Base-by-base conservation (phyloP, 805 yeast genomes). In the Torulaspora indica region DNA sequence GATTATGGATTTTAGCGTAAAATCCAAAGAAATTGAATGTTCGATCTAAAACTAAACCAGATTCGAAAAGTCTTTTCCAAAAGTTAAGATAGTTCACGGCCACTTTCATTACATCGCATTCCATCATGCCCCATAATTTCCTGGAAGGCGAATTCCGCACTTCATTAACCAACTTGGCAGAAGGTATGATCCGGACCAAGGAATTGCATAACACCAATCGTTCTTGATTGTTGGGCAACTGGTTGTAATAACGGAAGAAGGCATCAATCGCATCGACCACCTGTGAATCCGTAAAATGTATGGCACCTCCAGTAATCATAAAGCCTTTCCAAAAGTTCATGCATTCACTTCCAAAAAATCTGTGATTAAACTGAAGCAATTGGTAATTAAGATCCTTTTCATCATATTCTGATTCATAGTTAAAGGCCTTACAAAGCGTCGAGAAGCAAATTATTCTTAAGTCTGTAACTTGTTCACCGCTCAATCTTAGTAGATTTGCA, bases 401-500 rank as follows among this genome's bases (percentile, higher is more conserved):
- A 52, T 44, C 5, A 49, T 45, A 3, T 32, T 33, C 14, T 34
- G 27, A 39, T 5, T 38, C 33, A 17, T 38, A 40, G 17, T 27
- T 28, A 20, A 41, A 36, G 17, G 33, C 45, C 2, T 23, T 30
- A 28, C 54, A 53, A 29, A 55, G 36, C 1, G 48, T 46, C 2
- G 46, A 30, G 8, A 64, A 60, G 3, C 49, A 46, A 2, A 55
- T 50, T 3, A 71, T 18, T 38, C 88, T 65, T 4, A 83, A 58
- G 40, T 68, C 74, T 46, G 77, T 84, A 44, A 82, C 76, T 3
- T 79, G 70, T 57, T 87, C 95, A 1, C 81, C 79, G 0, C 81
- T 60, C 17, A 87, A 60, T 31, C 91, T 61, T 23, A 83, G 50
- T 17, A 83, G 57, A 37, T 68, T 73, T 8, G 52, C 23, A 25